Evolutionary conservation across 2,329 filamentous ascomycete genomes (phyloP), one percentile per base, ranked within the genome.

Genomic region (Fusarium foetens): DNA sequence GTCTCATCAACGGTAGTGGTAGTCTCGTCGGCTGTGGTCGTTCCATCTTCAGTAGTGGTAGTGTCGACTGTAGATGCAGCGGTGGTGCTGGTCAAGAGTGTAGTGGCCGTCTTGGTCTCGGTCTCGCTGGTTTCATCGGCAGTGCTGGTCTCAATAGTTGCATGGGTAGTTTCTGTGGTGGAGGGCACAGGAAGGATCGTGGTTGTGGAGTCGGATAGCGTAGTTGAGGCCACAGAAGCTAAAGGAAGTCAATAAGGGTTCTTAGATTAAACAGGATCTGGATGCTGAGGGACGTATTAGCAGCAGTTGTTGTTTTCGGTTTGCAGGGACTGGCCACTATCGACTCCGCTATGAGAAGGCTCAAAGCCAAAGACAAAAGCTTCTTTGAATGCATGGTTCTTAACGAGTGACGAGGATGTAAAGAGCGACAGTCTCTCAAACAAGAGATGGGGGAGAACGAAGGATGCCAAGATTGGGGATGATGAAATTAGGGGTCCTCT

Each of bases 241-340:
- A 11, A 5, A 2, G 21, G 1, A 13, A 1, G 29, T 51, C n/a
- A n/a, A 4, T 4, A 1, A 57, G 19, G 2, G n/a, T 4, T 17
- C 13, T 6, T 1, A 8, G 4, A 3, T 17, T 11, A 16, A 4
- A 21, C 2, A 21, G 1, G 1, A 7, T 21, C 7, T 45, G 2
- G 27, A 3, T 35, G 6, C 1, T 31, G 5, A 7, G 4, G 11
- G 3, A 35, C 29, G 5, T 35, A 46, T 17, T 27, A 6, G 52
- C 21, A 54, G 52, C 38, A 13, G 52, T 42, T 9, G 53, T 21
- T 13, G 19, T 13, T 17, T 12, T 49, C 14, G 29, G 46, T 10
- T 57, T 57, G 23, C 53, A 57, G 4, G 39, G 53, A 13, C 53
- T 21, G 16, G 23, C 39, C 3, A 36, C 12, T 8, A 14, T 19